These are phyloP conservation scores for Chlorencoelia australis DNA, from an alignment of 2,329 filamentous ascomycete genomes.

Conservation along the genomic window DNA sequence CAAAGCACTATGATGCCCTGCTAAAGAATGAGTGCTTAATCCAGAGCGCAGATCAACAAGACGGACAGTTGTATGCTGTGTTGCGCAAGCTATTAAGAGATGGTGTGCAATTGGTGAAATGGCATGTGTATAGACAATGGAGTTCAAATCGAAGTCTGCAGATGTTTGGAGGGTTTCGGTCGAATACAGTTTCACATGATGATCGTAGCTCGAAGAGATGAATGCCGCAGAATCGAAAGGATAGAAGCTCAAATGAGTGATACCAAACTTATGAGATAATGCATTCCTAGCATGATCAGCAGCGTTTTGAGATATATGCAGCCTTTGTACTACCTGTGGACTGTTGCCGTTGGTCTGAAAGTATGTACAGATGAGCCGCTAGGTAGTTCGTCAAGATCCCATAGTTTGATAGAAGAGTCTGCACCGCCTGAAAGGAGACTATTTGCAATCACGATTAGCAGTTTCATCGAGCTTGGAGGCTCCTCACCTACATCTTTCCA, in stretches of 20 bases:
- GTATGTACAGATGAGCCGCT: slow-evolving; percentile 30
- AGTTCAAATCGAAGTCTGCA: slow-evolving; percentile 57
- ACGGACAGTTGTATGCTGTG: slow-evolving; percentile 73
- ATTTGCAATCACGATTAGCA: no score
- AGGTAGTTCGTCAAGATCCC: slow-evolving; percentile 65
- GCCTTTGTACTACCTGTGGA: slow-evolving; percentile 36
- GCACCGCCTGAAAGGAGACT: slow-evolving; percentile 78
- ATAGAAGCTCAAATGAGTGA: slow-evolving; percentile 70
- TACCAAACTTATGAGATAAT: slow-evolving; percentile 53
- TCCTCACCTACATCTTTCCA: slow-evolving; percentile 61
- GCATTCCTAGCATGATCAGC: slow-evolving; percentile 15
- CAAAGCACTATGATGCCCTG: slow-evolving; percentile 57
- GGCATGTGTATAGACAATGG: slow-evolving; percentile 66
- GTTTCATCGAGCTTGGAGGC: no score
- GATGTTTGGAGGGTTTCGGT: slow-evolving; percentile 51
- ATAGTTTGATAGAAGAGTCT: slow-evolving; percentile 74
- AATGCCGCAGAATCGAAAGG: slow-evolving; percentile 69
- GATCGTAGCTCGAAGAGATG: slow-evolving; percentile 68
- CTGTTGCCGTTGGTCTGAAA: slow-evolving; percentile 44
- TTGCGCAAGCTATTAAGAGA: slow-evolving; percentile 78
- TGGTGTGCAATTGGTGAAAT: slow-evolving; percentile 63
- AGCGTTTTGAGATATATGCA: slow-evolving; percentile 1
- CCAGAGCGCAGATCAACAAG: slow-evolving; percentile 81
- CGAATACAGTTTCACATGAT: slow-evolving; percentile 65
- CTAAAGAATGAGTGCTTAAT: slow-evolving; percentile 59